Percentiles rank a stretch among this genome's conserved stretches.
phyloP scores from a whole-genome alignment of 2,329 filamentous ascomycete genomes.

The Coniochaeta hoffmannii region DNA sequence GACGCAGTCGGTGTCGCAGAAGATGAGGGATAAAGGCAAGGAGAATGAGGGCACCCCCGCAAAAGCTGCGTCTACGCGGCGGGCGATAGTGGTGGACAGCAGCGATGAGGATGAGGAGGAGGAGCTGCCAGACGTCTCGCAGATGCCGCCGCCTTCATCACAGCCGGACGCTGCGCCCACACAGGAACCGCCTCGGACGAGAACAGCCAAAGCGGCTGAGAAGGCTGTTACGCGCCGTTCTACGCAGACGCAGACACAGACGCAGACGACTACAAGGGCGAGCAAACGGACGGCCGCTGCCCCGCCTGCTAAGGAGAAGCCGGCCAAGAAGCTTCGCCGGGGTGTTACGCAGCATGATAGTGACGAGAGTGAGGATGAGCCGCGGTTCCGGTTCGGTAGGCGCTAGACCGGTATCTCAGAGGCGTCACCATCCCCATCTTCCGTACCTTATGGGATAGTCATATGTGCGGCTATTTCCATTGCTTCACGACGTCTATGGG shows the following conservation, averaged over 20 bases:
- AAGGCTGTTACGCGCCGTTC: constrained; percentile 14
- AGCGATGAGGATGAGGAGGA: constrained; percentile 24
- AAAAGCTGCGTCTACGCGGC: constrained; percentile 5
- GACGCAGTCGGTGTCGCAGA: constrained; percentile 14
- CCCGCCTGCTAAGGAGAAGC: constrained; percentile 24
- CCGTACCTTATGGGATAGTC: neutral
- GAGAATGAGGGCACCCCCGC: constrained; percentile 2
- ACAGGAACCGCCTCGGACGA: constrained; percentile 18
- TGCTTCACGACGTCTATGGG: neutral
- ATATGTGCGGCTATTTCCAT: neutral
- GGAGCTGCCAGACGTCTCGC: constrained; percentile 6
- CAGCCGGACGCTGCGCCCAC: constrained; percentile 10
- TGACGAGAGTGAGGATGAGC: constrained; percentile 27
- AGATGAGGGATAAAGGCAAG: constrained; percentile 19
- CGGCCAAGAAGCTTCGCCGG: constrained; percentile 26
- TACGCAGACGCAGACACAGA: constrained; percentile 12
- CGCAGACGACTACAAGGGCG: constrained; percentile 13
- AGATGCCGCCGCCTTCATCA: constrained; percentile 9
- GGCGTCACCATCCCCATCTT: no score
- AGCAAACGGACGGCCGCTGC: constrained; percentile 25
- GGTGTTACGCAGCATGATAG: constrained; percentile 10
- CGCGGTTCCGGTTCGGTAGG: constrained; percentile 49
- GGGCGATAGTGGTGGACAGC: constrained; percentile 25
- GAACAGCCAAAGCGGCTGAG: constrained; percentile 23
- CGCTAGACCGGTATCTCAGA: constrained; percentile 27